Evolutionary conservation across 1,139 yeast genomes (phyloP).

Genomic region (Hansenula lynferdii): DNA sequence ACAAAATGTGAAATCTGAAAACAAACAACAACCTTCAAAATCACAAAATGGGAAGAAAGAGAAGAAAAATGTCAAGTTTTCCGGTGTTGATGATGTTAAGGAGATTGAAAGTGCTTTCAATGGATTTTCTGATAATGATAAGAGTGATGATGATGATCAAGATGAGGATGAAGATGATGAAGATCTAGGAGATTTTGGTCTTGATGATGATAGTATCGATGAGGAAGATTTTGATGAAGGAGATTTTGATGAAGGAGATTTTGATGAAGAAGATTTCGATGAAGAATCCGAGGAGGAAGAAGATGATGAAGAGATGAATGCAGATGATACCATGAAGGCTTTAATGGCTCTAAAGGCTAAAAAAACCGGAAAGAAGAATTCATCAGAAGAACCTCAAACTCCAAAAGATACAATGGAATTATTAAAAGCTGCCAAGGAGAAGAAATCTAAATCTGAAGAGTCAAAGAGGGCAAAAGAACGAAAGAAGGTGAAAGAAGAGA

Average conservation of each 20-base stretch:
- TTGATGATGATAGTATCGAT: no score
- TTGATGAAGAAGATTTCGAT: constrained; percentile 4
- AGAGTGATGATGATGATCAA: no score
- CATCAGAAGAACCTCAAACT: no score
- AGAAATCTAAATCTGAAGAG: no score
- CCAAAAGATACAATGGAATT: no score
- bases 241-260: constrained; percentile 13
- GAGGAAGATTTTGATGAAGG: constrained; percentile 11
- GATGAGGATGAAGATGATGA: no score
- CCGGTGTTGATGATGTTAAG: no score
- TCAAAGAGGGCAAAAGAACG: no score
- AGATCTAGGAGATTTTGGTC: no score
- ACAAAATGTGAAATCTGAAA: constrained; percentile 15
- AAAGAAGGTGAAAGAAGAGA: constrained; percentile 13
- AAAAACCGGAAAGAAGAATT: constrained; percentile 10
- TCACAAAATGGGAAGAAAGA: constrained; percentile 7
- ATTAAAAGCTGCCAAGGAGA: no score
- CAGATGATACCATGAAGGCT: constrained; percentile 38
- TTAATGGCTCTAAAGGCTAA: constrained; percentile 37
- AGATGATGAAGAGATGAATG: constrained; percentile 21
- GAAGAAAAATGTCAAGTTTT: constrained; percentile 3
- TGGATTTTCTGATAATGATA: no score
- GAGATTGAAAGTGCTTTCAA: no score
- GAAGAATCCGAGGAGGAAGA: constrained; percentile 14
- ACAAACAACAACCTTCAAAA: constrained; percentile 4